Base-by-base conservation (phyloP, 768 basidiomycete species). In the Leccinum longicurvipes region DNA sequence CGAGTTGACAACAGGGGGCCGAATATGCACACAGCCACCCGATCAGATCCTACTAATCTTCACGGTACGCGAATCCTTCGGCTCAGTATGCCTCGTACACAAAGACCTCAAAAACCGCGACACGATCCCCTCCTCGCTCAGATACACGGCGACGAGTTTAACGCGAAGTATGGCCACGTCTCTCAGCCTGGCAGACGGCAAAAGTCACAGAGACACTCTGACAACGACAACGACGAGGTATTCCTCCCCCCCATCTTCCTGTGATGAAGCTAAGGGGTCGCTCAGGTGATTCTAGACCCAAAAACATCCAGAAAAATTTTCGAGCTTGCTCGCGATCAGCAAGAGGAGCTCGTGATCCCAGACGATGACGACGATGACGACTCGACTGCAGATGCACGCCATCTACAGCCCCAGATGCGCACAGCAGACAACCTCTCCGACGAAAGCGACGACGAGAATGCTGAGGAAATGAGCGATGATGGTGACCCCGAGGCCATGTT, bases 111-210 rank as follows among this genome's bases (percentile, higher is more conserved):
- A 50, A 90, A 85, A 60, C 69, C 79, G 19, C 78, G 92, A 66
- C 95, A 93, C 74, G 94, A 93, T 65, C 94, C 95, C 39, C 81
- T 98, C 28, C 85, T 88, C 63, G 77, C 87, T 25, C 91, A 97
- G 73, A 80, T 98, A 53, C 79, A 83, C 51, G 84, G 86, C 57
- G 95, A 96, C 66, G 89, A 91, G 63, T 64, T 80, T 0, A 68
- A 87, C 17, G 84, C 80, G 62, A 91, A 87, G 70, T 93, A 93
- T 73, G 95, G 84, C 24, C 86, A 79, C 61, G 74, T 88, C 6
- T 86, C 89, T 41, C 76, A 85, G 63, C 90, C 88, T 1, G 89
- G 89, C 14, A 89, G 83, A 68, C 82, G 92, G 47, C 80, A 77
- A 76, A 89, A 88, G 65, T 74, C 82, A 24, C 80, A 77, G 51